These are phyloP conservation scores for Andrographis paniculata DNA, from an alignment of 305 asterid genomes.

Conservation along the genomic window DNA sequence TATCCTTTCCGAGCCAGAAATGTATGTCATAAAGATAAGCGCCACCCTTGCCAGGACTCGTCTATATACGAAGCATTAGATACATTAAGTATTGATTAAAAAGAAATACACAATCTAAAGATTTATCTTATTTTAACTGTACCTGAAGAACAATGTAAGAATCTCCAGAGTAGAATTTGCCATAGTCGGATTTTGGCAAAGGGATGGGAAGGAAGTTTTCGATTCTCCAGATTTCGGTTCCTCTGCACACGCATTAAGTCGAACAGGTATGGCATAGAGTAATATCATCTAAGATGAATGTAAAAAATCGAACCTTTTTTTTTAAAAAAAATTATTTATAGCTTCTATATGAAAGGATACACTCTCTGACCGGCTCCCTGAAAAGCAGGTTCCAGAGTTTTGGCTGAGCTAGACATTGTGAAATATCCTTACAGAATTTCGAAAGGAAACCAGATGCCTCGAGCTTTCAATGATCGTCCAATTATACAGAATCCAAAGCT, in stretches of 20 bases:
- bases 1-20: constrained; percentile 97
- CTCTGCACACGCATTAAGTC: constrained; percentile 36
- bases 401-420: constrained; percentile 59
- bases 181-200: constrained; percentile 1
- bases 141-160: constrained; percentile 6
- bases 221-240: constrained; percentile 63
- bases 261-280: constrained; percentile 5
- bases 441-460: background rate
- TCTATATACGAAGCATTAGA: constrained; percentile 49
- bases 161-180: constrained; percentile 8
- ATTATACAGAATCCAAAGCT: constrained; percentile 19
- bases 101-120: background rate
- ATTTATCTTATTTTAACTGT: too few relatives aligned
- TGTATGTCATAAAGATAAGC: constrained; percentile 85
- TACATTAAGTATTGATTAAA: background rate
- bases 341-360: constrained; percentile 45
- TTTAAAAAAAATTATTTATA: constrained; percentile 11
- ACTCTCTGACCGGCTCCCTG: constrained; percentile 78
- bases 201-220: background rate
- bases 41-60: constrained; percentile 86
- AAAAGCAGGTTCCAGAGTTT: constrained; percentile 73
- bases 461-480: constrained; percentile 16
- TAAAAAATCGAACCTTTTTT: constrained; percentile 16
- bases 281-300: constrained; percentile 14
- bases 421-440: background rate